Percentiles rank a stretch among this genome's conserved stretches.
phyloP scores from a whole-genome alignment of 2,329 filamentous ascomycete species.

The Pseudogymnoascus pannorum region DNA sequence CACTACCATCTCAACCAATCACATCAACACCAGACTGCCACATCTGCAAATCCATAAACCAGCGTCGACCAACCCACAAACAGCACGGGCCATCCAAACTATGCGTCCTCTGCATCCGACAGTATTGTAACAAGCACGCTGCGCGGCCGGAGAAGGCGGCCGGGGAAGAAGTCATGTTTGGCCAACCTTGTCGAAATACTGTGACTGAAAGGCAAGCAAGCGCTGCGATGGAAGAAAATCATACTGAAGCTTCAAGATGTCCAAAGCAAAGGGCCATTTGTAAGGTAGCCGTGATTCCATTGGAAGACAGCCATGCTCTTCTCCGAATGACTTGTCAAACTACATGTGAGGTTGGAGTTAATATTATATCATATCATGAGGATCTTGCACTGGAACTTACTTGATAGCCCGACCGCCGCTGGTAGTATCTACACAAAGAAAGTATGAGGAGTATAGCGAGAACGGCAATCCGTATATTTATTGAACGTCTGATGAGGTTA shows the following conservation, averaged over 20 bases:
- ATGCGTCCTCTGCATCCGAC: background rate
- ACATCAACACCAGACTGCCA: background rate
- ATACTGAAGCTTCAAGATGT: constrained; percentile 6
- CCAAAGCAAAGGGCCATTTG: constrained; percentile 5
- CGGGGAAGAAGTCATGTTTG: background rate
- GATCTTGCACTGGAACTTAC: background rate
- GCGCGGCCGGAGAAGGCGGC: background rate
- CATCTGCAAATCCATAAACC: background rate
- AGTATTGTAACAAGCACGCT: background rate
- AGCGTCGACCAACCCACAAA: background rate
- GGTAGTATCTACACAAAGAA: background rate
- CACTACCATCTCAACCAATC: background rate
- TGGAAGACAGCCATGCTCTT: constrained; percentile 14
- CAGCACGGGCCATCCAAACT: background rate
- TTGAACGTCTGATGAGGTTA: too few relatives aligned
- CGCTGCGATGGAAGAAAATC: background rate
- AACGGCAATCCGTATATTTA: background rate
- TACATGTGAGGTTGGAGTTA: background rate
- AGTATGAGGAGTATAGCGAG: background rate
- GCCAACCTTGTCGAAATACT: constrained; percentile 9
- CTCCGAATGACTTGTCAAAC: background rate
- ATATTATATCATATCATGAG: background rate
- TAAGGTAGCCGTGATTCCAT: background rate
- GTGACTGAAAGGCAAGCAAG: constrained; percentile 8
- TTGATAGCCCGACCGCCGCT: background rate